Conservation (phyloP, 2,329 filamentous ascomycete species). For the Neofusicoccum umdonicola region DNA sequence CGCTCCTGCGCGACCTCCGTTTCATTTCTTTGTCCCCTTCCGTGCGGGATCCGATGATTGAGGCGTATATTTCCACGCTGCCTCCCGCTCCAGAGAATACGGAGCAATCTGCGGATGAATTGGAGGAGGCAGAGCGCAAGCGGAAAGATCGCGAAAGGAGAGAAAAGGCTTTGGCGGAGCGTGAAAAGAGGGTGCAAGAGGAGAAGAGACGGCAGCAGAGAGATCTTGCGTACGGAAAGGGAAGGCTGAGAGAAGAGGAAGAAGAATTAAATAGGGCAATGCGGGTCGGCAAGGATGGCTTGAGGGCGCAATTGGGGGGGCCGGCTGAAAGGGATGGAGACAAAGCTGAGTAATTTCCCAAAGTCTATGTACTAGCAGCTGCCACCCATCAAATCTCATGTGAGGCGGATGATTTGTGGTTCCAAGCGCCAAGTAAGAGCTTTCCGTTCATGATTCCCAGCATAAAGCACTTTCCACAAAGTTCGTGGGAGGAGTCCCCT, state of each 20-base stretch:
- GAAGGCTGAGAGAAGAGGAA: slow-evolving; percentile 64
- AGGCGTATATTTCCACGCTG: slow-evolving; percentile 64
- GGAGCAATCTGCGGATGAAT: slow-evolving; percentile 46
- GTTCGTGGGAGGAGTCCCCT: too few relatives aligned
- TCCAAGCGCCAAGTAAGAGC: too few relatives aligned
- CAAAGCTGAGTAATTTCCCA: background rate
- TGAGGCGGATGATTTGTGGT: too few relatives aligned
- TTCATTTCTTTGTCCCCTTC: slow-evolving; percentile 65
- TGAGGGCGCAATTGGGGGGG: slow-evolving; percentile 57
- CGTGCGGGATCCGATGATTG: slow-evolving; percentile 63
- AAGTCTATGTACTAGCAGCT: too few relatives aligned
- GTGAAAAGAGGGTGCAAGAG: slow-evolving; percentile 61
- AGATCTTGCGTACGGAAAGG: slow-evolving; percentile 60
- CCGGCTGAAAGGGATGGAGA: background rate
- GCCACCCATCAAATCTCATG: too few relatives aligned
- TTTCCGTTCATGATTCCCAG: too few relatives aligned
- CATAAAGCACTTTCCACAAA: too few relatives aligned
- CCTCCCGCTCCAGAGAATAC: slow-evolving; percentile 54
- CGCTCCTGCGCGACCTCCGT: slow-evolving; percentile 64
- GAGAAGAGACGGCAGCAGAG: slow-evolving; percentile 61
- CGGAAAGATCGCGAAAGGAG: slow-evolving; percentile 44
- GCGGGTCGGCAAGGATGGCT: slow-evolving; percentile 64
- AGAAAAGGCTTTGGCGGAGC: slow-evolving; percentile 66
- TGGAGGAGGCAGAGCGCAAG: slow-evolving; percentile 47
- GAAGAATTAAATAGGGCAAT: slow-evolving; percentile 67